A percentile compares a stretch with the other conserved stretches of the same genome.
Evolutionary conservation across 2,329 filamentous ascomycete genomes (phyloP).

Genomic region (Diaporthe citri): DNA sequence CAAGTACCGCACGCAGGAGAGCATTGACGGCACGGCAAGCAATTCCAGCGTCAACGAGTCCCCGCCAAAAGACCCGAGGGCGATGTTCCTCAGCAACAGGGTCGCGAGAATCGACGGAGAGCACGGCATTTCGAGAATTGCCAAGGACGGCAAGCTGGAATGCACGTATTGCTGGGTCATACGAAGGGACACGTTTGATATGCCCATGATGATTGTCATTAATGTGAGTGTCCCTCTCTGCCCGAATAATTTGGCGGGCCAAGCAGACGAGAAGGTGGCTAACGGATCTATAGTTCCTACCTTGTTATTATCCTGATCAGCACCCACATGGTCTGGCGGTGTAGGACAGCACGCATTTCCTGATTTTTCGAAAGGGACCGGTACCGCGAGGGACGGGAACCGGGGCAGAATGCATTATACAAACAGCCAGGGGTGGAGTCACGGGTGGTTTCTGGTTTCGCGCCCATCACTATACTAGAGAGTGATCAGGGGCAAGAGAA

Average conservation of each 20-base stretch:
- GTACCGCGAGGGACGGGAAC: background rate
- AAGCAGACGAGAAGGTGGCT: background rate
- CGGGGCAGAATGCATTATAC: slow-evolving; percentile 33
- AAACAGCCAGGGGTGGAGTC: slow-evolving; percentile 27
- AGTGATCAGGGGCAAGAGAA: slow-evolving; percentile 14
- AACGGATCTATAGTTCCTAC: slow-evolving; percentile 62
- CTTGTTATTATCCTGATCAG: slow-evolving; percentile 70
- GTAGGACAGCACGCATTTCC: slow-evolving; percentile 22
- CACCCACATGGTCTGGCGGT: slow-evolving; percentile 69
- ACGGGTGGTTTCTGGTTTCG: slow-evolving; percentile 33
- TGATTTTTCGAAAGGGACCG: background rate
- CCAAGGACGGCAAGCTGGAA: slow-evolving; percentile 90
- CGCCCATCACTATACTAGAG: background rate
- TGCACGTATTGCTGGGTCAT: slow-evolving; percentile 98
- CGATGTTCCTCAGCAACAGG: slow-evolving; percentile 68
- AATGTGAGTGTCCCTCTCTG: slow-evolving; percentile 77
- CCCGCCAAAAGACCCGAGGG: slow-evolving; percentile 59
- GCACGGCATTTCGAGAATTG: slow-evolving; percentile 84
- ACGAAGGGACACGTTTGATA: slow-evolving; percentile 96
- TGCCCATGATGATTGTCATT: slow-evolving; percentile 98
- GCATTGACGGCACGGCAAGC: slow-evolving; percentile 52
- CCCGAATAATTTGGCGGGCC: slow-evolving; percentile 28
- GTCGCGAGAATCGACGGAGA: slow-evolving; percentile 77
- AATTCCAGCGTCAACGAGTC: slow-evolving; percentile 51
- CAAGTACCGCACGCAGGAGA: slow-evolving; percentile 86